Base-by-base conservation (phyloP, 305 asterid genomes). In the Plantago coronopus region DNA sequence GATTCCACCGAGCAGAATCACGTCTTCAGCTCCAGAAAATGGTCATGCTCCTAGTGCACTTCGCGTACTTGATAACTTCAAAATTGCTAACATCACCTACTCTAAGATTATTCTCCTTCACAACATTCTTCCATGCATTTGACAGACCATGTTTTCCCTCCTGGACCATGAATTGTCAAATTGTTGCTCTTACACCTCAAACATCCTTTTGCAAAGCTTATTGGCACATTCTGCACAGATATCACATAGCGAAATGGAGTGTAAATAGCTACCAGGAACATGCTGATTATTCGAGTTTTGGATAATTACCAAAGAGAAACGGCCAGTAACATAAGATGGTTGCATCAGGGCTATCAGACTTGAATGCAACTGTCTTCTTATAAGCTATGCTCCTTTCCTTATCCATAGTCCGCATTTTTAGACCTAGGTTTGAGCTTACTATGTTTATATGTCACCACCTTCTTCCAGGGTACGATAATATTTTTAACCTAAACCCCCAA, bases 331-430 rank as follows among this genome's bases (percentile, higher is more conserved):
- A 55, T 55, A 55, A n/a, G 60, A 27, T 17, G 60, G 60, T 17
- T 55, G 60, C 60, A 55, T 55, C n/a, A 55, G 46, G 45, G 25
- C 17, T 55, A 38, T 55, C 12, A 10, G 45, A 55, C 45, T 31
- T 31, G 46, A 11, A 55, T 10, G 60, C 17, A 14, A 15, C 17
- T 13, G 60, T 45, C 1, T 31, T 55, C 17, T 55, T 38, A 31
- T 55, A 55, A 13, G 45, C 25, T n/a, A 29, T 17, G 22, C 19
- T 15, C 17, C 0, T 45, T 16, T 45, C n/a, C n/a, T n/a, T n/a
- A n/a, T n/a, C n/a, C n/a, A n/a, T n/a, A n/a, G n/a, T n/a, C n/a
- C n/a, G n/a, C n/a, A n/a, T n/a, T n/a, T n/a, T n/a, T n/a, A n/a
- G n/a, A n/a, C n/a, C n/a, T n/a, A n/a, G n/a, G n/a, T n/a, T n/a